Evolutionary conservation across 768 basidiomycete genomes (phyloP), one percentile per base, ranked within the genome.

Genomic region (Coprinopsis strossmayeri): DNA sequence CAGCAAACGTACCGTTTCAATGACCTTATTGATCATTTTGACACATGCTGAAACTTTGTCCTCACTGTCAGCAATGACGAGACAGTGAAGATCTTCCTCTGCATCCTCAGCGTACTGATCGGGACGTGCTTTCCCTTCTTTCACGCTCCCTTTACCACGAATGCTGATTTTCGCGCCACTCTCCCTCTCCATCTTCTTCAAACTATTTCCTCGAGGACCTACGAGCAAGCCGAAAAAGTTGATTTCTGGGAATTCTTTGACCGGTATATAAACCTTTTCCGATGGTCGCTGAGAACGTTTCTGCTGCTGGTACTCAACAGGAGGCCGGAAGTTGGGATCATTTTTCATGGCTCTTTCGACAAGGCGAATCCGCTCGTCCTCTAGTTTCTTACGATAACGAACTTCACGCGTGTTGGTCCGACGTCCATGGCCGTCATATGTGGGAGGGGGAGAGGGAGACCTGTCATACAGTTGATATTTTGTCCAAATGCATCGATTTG

Each of bases 161-260:
- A 99, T 99, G 57, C 88, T 91, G 60, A 99, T 99, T 69, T 98
- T 98, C 4, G 96, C 96, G 27, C 96, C 96, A 60, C 88, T 91
- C 59, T 97, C 91, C 50, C 90, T 77, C 67, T 99, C 96, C 96
- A 99, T 99, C 69, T 92, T 94, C 78, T 99, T 99, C 77, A 98
- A 71, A 71, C 94, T 94, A 64, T 99, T 98, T 39, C 96, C 96
- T 60, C 96, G 88, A 61, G 96, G 96, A 32, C 96, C 96, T 55
- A 99, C 95, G 52, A 99, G 80, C 53, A 99, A 74, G 58, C 96
- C 96, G 59, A 99, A 98, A 72, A 98, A 99, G 65, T 99, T 99
- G 75, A 99, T 98, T 69, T 98, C 95, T 1, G 96, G 96, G 58
- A 99, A 99, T 69, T 99, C 96, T 66, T 99, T 98, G 64, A 97